Evolutionary conservation across 2,329 filamentous ascomycete genomes (phyloP), one percentile per base, ranked within the genome.

Genomic region (Paraphoma chrysanthemicola): DNA sequence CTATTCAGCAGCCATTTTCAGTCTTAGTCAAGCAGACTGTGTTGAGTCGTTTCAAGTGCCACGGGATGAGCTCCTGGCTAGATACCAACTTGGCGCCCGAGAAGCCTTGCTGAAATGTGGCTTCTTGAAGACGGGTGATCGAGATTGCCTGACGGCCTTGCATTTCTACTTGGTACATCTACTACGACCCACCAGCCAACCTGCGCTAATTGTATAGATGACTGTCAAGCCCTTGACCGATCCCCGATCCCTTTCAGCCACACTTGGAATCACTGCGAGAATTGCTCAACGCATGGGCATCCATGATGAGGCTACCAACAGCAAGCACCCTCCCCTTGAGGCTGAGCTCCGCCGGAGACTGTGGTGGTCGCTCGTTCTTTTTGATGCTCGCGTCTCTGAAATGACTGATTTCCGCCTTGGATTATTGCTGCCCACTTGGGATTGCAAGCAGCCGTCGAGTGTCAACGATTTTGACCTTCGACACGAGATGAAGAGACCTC

Each of bases 211-310:
- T 38, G 48, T 53, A 5, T 62, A 88, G 86, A 67, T 87, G 28
- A 84, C 83, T 14, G 77, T 88, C 46, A 81, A 83, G 17, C 77
- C 81, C 0, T 78, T 76, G 46, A 76, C 74, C 42, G 77, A 80
- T 59, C 79, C 80, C 7, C 73, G 78, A 5, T 74, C 80, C 0
- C 76, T 82, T 30, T 87, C 85, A 78, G 83, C 84, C 7, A 76
- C 87, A 62, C 83, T 82, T 4, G 85, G 85, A 1, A 79, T 88
- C 2, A 81, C 84, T 4, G 79, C 87, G 28, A 82, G 86, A 10
- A 83, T 89, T 47, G 86, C 83, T 1, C 84, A 87, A 57, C 82
- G 84, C 3, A 82, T 88, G 69, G 85, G 86, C 1, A 77, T 89
- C 1, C 84, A 88, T 60, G 80, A 82, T 8, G 88, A 90, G 83